phyloP scores from a whole-genome alignment of 164 flowering plant species.

The Berberis thunbergii region DNA sequence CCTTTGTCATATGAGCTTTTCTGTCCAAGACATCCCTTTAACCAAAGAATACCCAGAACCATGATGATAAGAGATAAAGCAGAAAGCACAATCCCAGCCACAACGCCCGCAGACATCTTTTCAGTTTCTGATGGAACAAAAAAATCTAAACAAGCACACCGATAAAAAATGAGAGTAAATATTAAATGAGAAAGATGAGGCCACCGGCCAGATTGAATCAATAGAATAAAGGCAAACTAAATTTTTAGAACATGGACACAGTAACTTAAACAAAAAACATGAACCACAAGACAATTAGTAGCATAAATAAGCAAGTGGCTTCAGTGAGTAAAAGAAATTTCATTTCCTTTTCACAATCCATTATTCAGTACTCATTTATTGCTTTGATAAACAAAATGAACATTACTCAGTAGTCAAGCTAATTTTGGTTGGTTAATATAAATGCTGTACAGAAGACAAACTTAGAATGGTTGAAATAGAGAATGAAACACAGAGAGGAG shows the following conservation, averaged over 20 bases:
- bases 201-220: neutral
- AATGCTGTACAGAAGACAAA: too few species aligned
- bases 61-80: conserved; percentile 11
- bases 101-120: conserved; percentile 23
- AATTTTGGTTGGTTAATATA: too few species aligned
- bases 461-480: too few species aligned
- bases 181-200: neutral
- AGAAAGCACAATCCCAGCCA: conserved; percentile 28
- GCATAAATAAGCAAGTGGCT: too few species aligned
- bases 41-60: conserved; percentile 35
- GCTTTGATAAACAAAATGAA: too few species aligned
- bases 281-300: neutral
- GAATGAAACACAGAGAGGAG: too few species aligned
- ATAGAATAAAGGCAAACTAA: neutral
- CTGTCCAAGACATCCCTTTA: conserved; percentile 27
- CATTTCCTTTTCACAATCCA: too few species aligned
- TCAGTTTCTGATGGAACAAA: conserved; percentile 12
- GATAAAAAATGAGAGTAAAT: neutral
- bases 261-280: neutral
- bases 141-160: conserved; percentile 8
- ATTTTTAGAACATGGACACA: neutral
- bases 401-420: too few species aligned
- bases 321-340: too few species aligned
- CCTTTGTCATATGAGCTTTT: conserved; percentile 17
- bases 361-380: too few species aligned